Base-by-base conservation (phyloP, 108 stramenopile genomes). In the Pseudonitzschia multistriata region DNA sequence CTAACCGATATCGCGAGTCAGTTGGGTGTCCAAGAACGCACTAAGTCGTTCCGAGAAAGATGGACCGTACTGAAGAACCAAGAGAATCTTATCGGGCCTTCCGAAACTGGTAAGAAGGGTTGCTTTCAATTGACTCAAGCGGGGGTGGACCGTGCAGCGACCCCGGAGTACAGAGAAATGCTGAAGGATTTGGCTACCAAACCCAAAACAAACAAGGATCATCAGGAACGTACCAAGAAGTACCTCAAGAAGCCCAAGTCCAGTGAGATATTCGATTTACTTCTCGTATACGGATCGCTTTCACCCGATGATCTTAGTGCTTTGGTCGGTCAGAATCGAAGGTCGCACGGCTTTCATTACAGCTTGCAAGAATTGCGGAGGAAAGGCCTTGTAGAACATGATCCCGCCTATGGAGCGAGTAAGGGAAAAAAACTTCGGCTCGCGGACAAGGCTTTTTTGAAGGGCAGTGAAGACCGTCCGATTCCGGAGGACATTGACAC, bases 141-240 rank as follows among this genome's bases (percentile, higher is more conserved):
- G 0, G 55, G 55, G 3, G 7, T 56, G 22, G 55, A 29, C 13
- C 27, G 30, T 0, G 55, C 55, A 5, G 10, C 8, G 0, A 56
- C 55, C 17, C 30, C 28, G 7, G 55, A 56, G 25, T 56, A 56
- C 55, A 56, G 30, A 0, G 55, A 25, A 57, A 57, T n/a, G 55
- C 1, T 31, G 28, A 57, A 57, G 55, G 55, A 57, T 13, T 13
- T 29, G 55, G 7, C 28, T 29, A 29, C 30, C 55, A 57, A 25
- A 29, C 31, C 55, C 55, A 57, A 57, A 29, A 57, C 0, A 29
- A 57, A 57, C 30, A 8, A 5, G 13, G 33, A 56, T 13, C 55
- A 57, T 17, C 55, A 57, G 0, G 55, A 56, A 3, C 55, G 55
- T 14, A 56, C 29, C 55, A 56, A 56, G 27, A 56, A 56, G 30